phyloP scores from a whole-genome alignment of 2,329 filamentous ascomycete species.

The Neophaeococcomyces aloes region DNA sequence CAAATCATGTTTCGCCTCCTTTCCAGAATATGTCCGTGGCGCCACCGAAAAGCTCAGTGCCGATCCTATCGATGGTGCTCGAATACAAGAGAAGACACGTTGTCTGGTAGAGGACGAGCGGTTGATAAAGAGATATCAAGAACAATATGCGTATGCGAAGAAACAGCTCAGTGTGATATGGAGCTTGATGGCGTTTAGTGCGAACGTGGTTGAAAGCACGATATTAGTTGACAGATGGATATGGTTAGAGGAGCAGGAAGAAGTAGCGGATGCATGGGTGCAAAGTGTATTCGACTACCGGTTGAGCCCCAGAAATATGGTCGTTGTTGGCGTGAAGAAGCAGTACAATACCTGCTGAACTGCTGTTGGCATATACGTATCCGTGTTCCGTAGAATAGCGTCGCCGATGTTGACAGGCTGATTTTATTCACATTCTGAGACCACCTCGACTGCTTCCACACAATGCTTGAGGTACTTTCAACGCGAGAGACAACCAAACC shows the following conservation, averaged over 20 bases:
- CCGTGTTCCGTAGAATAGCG: too few relatives aligned
- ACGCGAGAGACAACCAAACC: too few relatives aligned
- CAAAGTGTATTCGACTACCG: conserved; percentile 85
- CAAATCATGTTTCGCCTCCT: conserved; percentile 67
- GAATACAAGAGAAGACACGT: conserved; percentile 56
- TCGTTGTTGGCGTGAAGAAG: conserved; percentile 81
- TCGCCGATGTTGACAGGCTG: too few relatives aligned
- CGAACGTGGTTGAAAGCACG: conserved; percentile 74
- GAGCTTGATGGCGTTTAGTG: conserved; percentile 94
- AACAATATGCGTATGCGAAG: conserved; percentile 52
- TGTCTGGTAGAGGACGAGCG: conserved; percentile 49
- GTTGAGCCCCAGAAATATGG: conserved; percentile 78
- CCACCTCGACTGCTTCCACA: too few relatives aligned
- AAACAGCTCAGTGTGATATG: conserved; percentile 80
- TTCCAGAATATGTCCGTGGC: conserved; percentile 67
- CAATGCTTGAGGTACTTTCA: too few relatives aligned
- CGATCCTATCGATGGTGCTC: conserved; percentile 48
- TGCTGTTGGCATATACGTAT: too few relatives aligned
- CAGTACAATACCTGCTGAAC: too few relatives aligned
- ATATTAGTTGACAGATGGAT: conserved; percentile 87
- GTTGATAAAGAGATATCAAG: conserved; percentile 62
- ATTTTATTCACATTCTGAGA: too few relatives aligned
- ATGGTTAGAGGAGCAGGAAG: conserved; percentile 69
- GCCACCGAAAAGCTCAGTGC: conserved; percentile 64
- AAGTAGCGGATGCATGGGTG: conserved; percentile 72